Evolutionary conservation across 139 green algal genomes (phyloP), one percentile per base, ranked within the genome.

Genomic region (Penium margaritaceum): DNA sequence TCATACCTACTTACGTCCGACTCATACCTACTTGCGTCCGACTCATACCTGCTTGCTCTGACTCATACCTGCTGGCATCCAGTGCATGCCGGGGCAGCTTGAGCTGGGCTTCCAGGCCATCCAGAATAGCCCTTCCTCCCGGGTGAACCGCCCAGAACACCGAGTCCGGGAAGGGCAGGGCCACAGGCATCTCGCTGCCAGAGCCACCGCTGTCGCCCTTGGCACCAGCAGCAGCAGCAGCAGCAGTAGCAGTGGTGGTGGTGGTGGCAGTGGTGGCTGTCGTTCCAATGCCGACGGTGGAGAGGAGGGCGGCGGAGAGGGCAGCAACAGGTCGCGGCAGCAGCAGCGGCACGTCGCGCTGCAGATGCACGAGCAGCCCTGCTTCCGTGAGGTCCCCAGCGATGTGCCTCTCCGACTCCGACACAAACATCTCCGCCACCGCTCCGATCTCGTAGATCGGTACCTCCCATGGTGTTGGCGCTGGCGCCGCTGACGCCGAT

Each of bases 121-220:
- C 58, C 58, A 66, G 30, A 39, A 66, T 66, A 19, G 58, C 58
- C 14, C 32, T 24, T 4, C 58, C 58, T 15, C 58, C 58, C 15
- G 58, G 58, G 6, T 66, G 58, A 19, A 66, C 58, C 12, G 58
- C 58, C 58, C 58, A 66, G 30, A 66, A 66, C n/a, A n/a, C n/a
- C n/a, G n/a, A n/a, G n/a, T n/a, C n/a, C n/a, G n/a, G n/a, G n/a
- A n/a, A n/a, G n/a, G n/a, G n/a, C n/a, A n/a, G n/a, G n/a, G n/a
- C n/a, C n/a, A n/a, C n/a, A n/a, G n/a, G n/a, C n/a, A n/a, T n/a
- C n/a, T n/a, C n/a, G n/a, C n/a, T n/a, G n/a, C n/a, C n/a, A n/a
- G n/a, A n/a, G n/a, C n/a, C n/a, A n/a, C n/a, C n/a, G n/a, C n/a
- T n/a, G n/a, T n/a, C n/a, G n/a, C n/a, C n/a, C n/a, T n/a, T n/a